Base-by-base conservation (phyloP, 768 basidiomycete species). In the Auricularia auricula-judae region DNA sequence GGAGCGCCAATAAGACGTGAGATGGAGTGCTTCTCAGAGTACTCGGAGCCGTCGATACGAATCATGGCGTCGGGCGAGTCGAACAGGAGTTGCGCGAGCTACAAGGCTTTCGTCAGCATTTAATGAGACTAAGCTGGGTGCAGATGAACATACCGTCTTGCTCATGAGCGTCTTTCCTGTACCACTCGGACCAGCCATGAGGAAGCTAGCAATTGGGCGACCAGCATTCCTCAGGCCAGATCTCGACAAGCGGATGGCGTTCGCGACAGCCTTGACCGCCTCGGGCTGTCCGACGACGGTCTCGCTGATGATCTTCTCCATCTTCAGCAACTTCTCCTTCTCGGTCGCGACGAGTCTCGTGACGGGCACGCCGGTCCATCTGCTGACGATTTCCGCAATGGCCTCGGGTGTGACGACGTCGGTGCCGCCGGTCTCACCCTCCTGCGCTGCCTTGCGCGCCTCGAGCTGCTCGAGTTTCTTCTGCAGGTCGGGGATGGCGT, bases 361-460 rank as follows among this genome's bases (percentile, higher is more conserved):
- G 14, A 96, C 89, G 2, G 96, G 96, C 64, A 98, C 91, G 53
- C 86, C 86, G 2, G 93, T 96, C 94, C 94, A 98, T 64, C 89
- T 82, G 21, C 85, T 89, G 34, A 98, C 93, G 67, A 98, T 94
- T 72, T 95, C 91, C 18, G 93, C 92, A 65, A 99, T 98, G 67
- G 91, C 86, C 67, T 95, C 93, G n/a, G 92, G 81, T 3, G 88
- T 89, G 58, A 97, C 94, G 10, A 80, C 80, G 66, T 93, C 89
- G n/a, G 81, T 76, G 14, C 81, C 60, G 89, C 82, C 67, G 80
- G 77, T 68, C 92, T 82, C 10, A 84, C 86, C 68, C 33, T 84
- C 84, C 68, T 92, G 87, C 39, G 79, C 82, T 8, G 79, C 80
- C 72, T 93, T 93, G 73, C 84, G 86, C 35, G 83, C 81, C 75